Base-by-base conservation (phyloP, 192 early-diverging fungal species). In the Coemansia sp. region DNA sequence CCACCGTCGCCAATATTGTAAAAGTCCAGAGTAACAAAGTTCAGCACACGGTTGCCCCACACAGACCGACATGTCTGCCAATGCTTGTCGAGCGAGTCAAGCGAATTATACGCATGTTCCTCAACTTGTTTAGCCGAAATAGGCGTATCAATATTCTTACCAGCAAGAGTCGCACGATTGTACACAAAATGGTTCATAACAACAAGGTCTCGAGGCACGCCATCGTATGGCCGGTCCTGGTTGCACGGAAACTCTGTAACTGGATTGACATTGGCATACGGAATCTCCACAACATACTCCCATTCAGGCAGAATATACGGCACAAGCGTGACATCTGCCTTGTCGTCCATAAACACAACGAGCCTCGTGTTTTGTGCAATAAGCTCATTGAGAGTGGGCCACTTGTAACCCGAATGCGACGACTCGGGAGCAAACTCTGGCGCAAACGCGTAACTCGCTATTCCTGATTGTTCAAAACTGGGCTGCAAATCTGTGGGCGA, bases 351-450 rank as follows among this genome's bases (percentile, higher is more conserved):
- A 68, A 86, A 88, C 29, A 86, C 87, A 0, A 93, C 83, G 32
- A 90, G 68, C 26, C 88, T 72, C 73, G 91, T 88, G 32, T 85
- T 84, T 19, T 59, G 71, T 7, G 64, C 54, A 57, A 94, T 88
- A 80, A 94, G 76, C 9, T 82, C 52, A 1, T 63, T 66, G 2
- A 91, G 74, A 6, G 90, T 93, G 1, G 88, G 88, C 93, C 91
- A 94, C n/a, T 48, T 13, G 29, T 80, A 80, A 3, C 61, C 69
- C 16, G 3, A 29, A 13, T 77, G 61, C 10, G 39, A 11, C 52
- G 22, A 22, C 3, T 41, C 19, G 9, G 68, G 66, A 0, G 71
- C 62, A 20, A 62, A 59, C 1, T 18, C 35, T 1, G 54, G 54
- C 8, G 68, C 70, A 63, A 84, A 83, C 3, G 81, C 68, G 32